Evolutionary conservation across 768 basidiomycete species (phyloP).

Genomic region (Xerocomellus chrysenteron): DNA sequence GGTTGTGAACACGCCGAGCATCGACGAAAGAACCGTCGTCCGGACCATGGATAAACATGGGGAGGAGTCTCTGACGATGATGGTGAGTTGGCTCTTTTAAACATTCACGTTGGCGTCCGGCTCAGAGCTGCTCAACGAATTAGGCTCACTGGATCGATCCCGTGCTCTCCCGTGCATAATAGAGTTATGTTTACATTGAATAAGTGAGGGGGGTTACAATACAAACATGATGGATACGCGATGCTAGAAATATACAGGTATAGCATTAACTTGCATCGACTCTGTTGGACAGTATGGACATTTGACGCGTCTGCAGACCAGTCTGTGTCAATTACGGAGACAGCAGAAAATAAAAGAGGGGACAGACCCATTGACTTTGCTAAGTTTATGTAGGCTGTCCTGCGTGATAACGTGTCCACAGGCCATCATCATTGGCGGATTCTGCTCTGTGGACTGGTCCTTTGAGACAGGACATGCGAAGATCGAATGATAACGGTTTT

Average conservation of each 20-base stretch:
- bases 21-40: conserved; percentile 45
- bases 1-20: conserved; percentile 65
- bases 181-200: not conserved
- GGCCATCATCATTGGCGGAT: conserved; percentile 97
- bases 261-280: conserved; percentile 52
- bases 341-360: conserved; percentile 10
- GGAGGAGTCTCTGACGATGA: conserved; percentile 49
- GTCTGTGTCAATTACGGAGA: not conserved
- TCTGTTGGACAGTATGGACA: conserved; percentile 96
- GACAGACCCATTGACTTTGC: conserved; percentile 81
- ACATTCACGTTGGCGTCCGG: not conserved
- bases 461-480: conserved; percentile 98
- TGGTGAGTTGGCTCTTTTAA: conserved; percentile 38
- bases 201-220: conserved; percentile 2
- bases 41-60: conserved; percentile 52
- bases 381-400: conserved; percentile 86
- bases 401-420: conserved; percentile 96
- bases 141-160: conserved; percentile 33
- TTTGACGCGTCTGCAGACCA: conserved; percentile 71
- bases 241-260: conserved; percentile 64
- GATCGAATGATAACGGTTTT: conserved; percentile 93
- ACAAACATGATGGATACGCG: conserved; percentile 9
- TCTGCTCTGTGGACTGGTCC: conserved; percentile 89
- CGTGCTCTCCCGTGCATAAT: not conserved
- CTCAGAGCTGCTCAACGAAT: conserved; percentile 1